Conservation (phyloP, 2,329 filamentous ascomycete genomes). For the Byssothecium circinans region DNA sequence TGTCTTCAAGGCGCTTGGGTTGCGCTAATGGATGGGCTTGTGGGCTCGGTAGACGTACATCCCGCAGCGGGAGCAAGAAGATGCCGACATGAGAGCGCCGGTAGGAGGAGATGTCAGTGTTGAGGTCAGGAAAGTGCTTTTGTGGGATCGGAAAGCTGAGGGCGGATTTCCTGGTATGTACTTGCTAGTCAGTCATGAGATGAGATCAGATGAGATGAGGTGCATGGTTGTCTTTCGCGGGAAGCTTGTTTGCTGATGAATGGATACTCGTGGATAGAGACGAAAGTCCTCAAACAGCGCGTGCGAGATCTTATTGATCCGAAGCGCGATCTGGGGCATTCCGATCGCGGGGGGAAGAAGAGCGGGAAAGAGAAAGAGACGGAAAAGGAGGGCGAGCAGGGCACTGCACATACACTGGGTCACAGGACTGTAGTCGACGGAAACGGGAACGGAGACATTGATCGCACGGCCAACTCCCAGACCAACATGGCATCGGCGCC, state of each 20-base stretch:
- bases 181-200: not conserved
- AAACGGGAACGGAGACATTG: too few species aligned
- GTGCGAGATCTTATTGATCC: conserved; percentile 84
- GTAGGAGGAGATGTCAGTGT: conserved; percentile 3
- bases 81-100: not conserved
- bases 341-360: conserved; percentile 47
- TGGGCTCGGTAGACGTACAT: conserved; percentile 35
- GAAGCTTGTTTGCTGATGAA: too few species aligned
- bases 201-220: too few species aligned
- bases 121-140: conserved; percentile 53
- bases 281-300: conserved; percentile 83
- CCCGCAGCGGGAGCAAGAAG: too few species aligned
- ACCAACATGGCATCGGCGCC: too few species aligned
- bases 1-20: too few species aligned
- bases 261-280: conserved; percentile 56
- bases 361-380: conserved; percentile 12
- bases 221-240: too few species aligned
- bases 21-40: not conserved
- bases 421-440: too few species aligned
- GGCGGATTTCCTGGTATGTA: conserved; percentile 77
- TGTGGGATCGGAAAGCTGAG: conserved; percentile 88
- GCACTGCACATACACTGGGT: too few species aligned
- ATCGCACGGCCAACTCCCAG: too few species aligned
- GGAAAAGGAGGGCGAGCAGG: conserved; percentile 1
- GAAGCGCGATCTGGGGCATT: conserved; percentile 74